A percentile compares a stretch with the other conserved stretches of the same genome.
Evolutionary conservation across 2,329 filamentous ascomycete species (phyloP).

Genomic region (Penicillium occitanis): DNA sequence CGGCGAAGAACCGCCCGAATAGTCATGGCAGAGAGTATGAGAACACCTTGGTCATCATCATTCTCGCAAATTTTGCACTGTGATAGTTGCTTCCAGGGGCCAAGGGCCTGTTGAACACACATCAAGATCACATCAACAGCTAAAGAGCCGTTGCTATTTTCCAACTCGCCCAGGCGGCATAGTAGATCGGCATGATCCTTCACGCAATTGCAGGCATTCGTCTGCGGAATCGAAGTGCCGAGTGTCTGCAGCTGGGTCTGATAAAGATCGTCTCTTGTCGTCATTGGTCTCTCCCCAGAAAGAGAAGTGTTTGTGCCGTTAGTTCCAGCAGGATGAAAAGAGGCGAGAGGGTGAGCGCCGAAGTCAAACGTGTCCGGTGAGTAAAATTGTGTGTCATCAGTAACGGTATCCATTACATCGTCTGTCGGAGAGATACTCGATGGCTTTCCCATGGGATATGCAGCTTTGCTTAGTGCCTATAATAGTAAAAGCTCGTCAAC

Average conservation of each 20-base stretch:
- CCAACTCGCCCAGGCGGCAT: background rate
- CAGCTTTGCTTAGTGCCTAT: background rate
- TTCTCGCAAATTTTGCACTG: slow-evolving; percentile 7
- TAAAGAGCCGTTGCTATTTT: background rate
- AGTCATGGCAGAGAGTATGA: slow-evolving; percentile 5
- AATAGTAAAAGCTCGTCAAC: background rate
- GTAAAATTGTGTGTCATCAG: background rate
- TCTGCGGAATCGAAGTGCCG: background rate
- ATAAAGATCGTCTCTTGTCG: background rate
- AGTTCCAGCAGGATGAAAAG: background rate
- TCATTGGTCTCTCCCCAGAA: background rate
- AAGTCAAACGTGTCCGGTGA: background rate
- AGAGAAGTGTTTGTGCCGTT: background rate
- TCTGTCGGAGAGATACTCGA: background rate
- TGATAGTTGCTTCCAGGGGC: background rate
- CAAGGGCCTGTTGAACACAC: background rate
- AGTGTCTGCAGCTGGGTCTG: background rate
- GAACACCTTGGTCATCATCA: slow-evolving; percentile 1
- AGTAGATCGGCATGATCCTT: background rate
- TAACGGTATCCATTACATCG: background rate
- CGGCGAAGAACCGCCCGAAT: background rate
- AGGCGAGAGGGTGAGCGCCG: background rate
- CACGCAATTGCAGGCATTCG: slow-evolving; percentile 1
- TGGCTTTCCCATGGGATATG: background rate
- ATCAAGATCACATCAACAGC: background rate